Evolutionary conservation across 306 rosid genomes (phyloP).

Genomic region (Ziziphus jujuba): DNA sequence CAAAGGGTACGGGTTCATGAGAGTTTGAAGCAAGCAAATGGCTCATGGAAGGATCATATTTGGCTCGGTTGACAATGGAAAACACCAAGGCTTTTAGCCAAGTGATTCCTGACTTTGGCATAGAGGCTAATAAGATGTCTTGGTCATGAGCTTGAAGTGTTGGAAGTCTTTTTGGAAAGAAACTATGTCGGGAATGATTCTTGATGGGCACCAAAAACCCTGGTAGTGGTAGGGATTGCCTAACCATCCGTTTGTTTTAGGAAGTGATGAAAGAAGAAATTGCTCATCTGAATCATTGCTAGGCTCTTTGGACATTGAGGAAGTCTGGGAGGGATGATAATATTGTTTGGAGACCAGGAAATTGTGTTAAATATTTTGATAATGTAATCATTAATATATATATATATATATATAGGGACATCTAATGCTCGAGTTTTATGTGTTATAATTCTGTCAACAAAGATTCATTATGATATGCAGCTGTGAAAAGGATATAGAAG

Average conservation of each 20-base stretch:
- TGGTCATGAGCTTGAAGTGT: conserved; percentile 9
- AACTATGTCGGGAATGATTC: not conserved
- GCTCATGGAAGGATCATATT: not conserved
- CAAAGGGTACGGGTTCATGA: conserved; percentile 7
- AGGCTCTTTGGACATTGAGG: too few relatives aligned
- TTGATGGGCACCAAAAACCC: conserved; percentile 3
- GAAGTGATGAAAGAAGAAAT: not conserved
- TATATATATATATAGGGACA: too few relatives aligned
- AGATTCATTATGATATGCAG: too few relatives aligned
- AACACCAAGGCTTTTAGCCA: conserved; percentile 17
- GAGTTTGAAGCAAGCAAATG: conserved; percentile 6
- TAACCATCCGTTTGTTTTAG: not conserved
- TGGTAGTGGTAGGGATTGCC: not conserved
- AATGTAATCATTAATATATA: too few relatives aligned
- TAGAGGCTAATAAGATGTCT: not conserved
- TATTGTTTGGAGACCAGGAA: too few relatives aligned
- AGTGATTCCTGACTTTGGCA: conserved; percentile 6
- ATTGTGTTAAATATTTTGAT: too few relatives aligned
- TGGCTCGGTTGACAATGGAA: not conserved
- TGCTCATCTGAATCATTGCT: not conserved
- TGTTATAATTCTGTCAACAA: too few relatives aligned
- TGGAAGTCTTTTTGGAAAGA: not conserved
- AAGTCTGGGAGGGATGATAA: too few relatives aligned
- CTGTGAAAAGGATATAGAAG: too few relatives aligned
- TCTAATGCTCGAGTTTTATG: too few relatives aligned